Base-by-base conservation (phyloP, 768 basidiomycete species). In the Glaciozyma martinii region DNA sequence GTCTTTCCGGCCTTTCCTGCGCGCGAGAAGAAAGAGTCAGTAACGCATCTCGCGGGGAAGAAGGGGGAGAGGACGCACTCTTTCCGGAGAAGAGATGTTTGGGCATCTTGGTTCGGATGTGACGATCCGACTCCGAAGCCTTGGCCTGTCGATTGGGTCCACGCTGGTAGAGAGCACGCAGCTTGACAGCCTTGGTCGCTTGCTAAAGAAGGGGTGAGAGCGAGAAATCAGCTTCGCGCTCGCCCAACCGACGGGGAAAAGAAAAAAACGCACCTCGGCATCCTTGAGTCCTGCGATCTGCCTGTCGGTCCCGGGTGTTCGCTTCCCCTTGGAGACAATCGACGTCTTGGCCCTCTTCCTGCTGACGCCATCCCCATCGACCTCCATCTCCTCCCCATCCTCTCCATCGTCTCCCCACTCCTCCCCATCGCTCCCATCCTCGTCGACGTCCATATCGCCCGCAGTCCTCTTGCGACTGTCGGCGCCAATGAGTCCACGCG, bases 81-180 rank as follows among this genome's bases (percentile, higher is more conserved):
- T 92, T 90, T 32, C 90, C 90, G 63, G 88, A 77, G 74, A 85
- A 91, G 63, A 92, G 77, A 79, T 90, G 88, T 76, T 88, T 90
- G 56, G 90, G 90, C 89, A 73, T 91, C 66, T 29, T 65, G 42
- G 68, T 66, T 43, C 33, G 65, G 42, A 70, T 42, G 16, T 82
- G 82, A 70, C 89, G 85, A 79, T 93, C 90, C 64, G 83, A 81
- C 81, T 99, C 94, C 64, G 89, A 89, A 46, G 92, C 93, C 75
- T 87, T 90, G 30, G 90, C 94, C 52, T 85, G 81, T 81, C 85
- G 84, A 76, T 94, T 94, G 65, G 90, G 86, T 60, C 82, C 83
- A 71, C 94, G 82, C 76, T 94, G 91, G 9, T 86, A 86, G 61
- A 94, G 82, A 73, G 90, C 89, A 70, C 89, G 87, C 63, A 97